Conservation (phyloP, 352 stramenopile species). For the Phytophthora quininea region DNA sequence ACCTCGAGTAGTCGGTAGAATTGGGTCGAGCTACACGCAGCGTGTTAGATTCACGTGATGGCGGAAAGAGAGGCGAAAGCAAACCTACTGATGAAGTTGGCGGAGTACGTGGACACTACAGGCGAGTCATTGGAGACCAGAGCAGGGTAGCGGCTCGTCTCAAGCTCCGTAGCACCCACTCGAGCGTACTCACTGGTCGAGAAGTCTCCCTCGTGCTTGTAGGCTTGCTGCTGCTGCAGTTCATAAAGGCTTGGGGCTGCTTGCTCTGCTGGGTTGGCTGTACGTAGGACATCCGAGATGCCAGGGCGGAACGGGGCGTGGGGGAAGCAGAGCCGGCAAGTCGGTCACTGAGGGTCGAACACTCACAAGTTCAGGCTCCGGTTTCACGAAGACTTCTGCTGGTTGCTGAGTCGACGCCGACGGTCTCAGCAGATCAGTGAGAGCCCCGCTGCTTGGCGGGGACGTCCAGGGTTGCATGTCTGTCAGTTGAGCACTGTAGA, state of each 20-base stretch:
- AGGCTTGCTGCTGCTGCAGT: conserved; percentile 8
- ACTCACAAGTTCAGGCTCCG: conserved; percentile 13
- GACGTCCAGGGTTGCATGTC: conserved; percentile 25
- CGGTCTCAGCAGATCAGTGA: conserved; percentile 22
- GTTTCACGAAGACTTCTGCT: conserved; percentile 16
- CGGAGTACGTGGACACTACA: conserved; percentile 12
- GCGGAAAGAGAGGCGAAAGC: background rate
- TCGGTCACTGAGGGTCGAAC: conserved; percentile 12
- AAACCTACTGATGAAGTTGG: conserved; percentile 26
- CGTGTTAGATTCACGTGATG: background rate
- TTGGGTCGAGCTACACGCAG: conserved; percentile 13
- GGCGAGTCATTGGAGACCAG: background rate
- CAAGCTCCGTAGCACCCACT: background rate
- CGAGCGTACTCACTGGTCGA: background rate
- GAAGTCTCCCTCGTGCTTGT: conserved; percentile 9
- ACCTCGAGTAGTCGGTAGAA: conserved; percentile 5
- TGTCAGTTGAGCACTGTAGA: conserved; percentile 4
- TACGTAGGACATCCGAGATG: conserved; percentile 25
- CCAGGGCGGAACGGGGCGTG: conserved; percentile 20
- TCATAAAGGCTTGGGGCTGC: background rate
- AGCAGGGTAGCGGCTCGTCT: background rate
- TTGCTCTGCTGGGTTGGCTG: background rate
- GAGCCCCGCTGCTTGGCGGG: conserved; percentile 16
- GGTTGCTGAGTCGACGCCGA: background rate
- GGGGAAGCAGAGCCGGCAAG: conserved; percentile 20